Conservation (phyloP, 495 filamentous ascomycete genomes). For the Parathielavia hyrcaniae region DNA sequence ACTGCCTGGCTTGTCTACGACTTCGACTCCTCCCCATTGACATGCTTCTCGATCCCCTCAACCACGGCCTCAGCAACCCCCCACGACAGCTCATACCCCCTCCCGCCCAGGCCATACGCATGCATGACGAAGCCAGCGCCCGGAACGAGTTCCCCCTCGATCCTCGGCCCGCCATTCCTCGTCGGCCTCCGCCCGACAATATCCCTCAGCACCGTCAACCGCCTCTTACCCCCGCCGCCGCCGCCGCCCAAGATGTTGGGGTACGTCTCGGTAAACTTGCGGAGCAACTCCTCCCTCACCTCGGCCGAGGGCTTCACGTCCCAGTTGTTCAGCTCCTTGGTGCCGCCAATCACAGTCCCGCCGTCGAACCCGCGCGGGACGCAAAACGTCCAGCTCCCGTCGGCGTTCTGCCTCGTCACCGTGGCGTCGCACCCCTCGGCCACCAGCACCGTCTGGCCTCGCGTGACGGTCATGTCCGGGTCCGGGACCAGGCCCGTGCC, state of each 20-base stretch:
- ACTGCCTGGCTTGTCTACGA: slow-evolving; percentile 4
- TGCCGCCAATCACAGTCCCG: slow-evolving; percentile 58
- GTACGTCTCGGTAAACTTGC: slow-evolving; percentile 35
- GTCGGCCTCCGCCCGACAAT: slow-evolving; percentile 44
- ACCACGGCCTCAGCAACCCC: slow-evolving; percentile 41
- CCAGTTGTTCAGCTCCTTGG: slow-evolving; percentile 55
- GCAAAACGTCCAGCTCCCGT: slow-evolving; percentile 56
- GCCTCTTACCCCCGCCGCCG: too few relatives aligned
- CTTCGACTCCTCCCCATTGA: slow-evolving; percentile 16
- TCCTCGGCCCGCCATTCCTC: slow-evolving; percentile 37
- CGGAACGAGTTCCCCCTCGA: slow-evolving; percentile 36
- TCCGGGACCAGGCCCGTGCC: slow-evolving; percentile 54
- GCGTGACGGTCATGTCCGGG: slow-evolving; percentile 48
- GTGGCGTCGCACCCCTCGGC: slow-evolving; percentile 42
- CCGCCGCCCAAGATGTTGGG: slow-evolving; percentile 35
- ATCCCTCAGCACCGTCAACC: slow-evolving; percentile 38
- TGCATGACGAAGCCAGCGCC: slow-evolving; percentile 47
- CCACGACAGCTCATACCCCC: slow-evolving; percentile 52
- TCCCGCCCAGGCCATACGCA: slow-evolving; percentile 58
- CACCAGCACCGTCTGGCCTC: slow-evolving; percentile 45
- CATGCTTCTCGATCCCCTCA: slow-evolving; percentile 26
- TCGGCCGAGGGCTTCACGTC: slow-evolving; percentile 43
- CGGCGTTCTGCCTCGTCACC: slow-evolving; percentile 53
- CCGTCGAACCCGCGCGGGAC: slow-evolving; percentile 54
- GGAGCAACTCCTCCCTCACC: slow-evolving; percentile 44